phyloP scores from a whole-genome alignment of 345 rosid genomes.

The Euphorbia peplus region DNA sequence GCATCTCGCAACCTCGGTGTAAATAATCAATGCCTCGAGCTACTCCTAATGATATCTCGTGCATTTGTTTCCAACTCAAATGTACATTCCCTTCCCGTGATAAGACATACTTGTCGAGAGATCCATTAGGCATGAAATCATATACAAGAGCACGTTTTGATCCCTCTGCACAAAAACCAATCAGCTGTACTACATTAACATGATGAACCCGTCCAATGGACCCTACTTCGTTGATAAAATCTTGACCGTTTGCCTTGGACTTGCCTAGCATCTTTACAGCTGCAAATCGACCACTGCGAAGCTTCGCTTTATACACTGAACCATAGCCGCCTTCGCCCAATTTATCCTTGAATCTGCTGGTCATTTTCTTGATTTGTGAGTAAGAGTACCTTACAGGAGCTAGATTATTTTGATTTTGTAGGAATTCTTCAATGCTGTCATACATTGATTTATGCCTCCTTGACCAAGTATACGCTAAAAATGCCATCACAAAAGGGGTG shows the following conservation, averaged over 20 bases:
- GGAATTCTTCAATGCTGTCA: slow-evolving; percentile 18
- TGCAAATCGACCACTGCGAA: slow-evolving; percentile 21
- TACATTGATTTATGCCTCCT: slow-evolving; percentile 22
- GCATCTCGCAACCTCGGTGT: slow-evolving; percentile 19
- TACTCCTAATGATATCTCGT: slow-evolving; percentile 11
- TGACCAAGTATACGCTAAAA: slow-evolving; percentile 18
- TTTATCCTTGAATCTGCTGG: slow-evolving; percentile 13
- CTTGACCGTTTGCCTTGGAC: slow-evolving; percentile 16
- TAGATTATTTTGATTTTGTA: slow-evolving; percentile 12
- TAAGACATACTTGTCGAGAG: slow-evolving; percentile 16
- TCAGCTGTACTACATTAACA: slow-evolving; percentile 14
- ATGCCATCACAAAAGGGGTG: slow-evolving; percentile 9
- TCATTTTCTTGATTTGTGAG: slow-evolving; percentile 17
- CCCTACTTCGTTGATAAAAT: slow-evolving; percentile 19
- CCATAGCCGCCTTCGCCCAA: slow-evolving; percentile 23
- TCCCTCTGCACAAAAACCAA: slow-evolving; percentile 22
- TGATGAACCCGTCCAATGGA: slow-evolving; percentile 18
- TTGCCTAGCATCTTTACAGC: slow-evolving; percentile 17
- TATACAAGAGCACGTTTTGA: slow-evolving; percentile 20
- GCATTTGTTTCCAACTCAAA: slow-evolving; percentile 16
- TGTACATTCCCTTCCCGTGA: slow-evolving; percentile 3
- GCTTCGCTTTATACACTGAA: slow-evolving; percentile 14
- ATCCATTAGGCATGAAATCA: slow-evolving; percentile 23
- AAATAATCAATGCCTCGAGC: slow-evolving; percentile 21
- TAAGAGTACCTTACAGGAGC: slow-evolving; percentile 23